Base-by-base conservation (phyloP, 306 rosid genomes). In the Cicer cuneatum region DNA sequence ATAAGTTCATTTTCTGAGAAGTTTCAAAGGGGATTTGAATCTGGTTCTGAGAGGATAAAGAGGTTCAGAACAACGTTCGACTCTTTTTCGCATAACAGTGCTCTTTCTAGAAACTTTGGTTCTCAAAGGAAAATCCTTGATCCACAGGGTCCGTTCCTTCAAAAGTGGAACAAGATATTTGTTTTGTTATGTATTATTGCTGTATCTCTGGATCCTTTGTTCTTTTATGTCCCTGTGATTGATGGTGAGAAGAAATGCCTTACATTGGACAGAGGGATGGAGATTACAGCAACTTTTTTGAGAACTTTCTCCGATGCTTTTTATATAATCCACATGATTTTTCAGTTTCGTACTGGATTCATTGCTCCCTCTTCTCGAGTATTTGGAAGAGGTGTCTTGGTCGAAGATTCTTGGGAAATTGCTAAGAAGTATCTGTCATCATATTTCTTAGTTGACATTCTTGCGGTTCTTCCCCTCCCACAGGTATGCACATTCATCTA, bases 101-200 rank as follows among this genome's bases (percentile, higher is more conserved):
- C 67, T 16, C 66, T 81, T 74, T 74, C 86, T 73, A 79, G 81
- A 75, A 71, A 87, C 61, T 73, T 77, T 48, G 77, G 87, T 81
- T 80, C 89, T 46, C 78, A 87, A 69, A 84, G 77, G 86, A 81
- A 85, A 73, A 81, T 93, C 71, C 97, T 93, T 71, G 97, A 93
- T 81, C 98, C 98, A 8, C 98, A 87, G 71, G 96, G 93, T 59
- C 78, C 92, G 15, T 90, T 93, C 80, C 98, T 90, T 63, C 97
- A 93, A 71, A 88, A 80, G 83, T 92, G 96, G 96, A 92, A 92
- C 86, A 92, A 92, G 88, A 90, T 90, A 76, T 92, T 92, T 79
- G 96, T 92, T 39, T 79, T 92, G 67, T 83, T 89, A 15, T 90
- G 96, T 72, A 81, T 87, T 53, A 45, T 92, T 78, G 90, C 96